These are phyloP conservation scores for Nitzschia palea DNA, from an alignment of 108 stramenopile genomes.

Conservation along the genomic window DNA sequence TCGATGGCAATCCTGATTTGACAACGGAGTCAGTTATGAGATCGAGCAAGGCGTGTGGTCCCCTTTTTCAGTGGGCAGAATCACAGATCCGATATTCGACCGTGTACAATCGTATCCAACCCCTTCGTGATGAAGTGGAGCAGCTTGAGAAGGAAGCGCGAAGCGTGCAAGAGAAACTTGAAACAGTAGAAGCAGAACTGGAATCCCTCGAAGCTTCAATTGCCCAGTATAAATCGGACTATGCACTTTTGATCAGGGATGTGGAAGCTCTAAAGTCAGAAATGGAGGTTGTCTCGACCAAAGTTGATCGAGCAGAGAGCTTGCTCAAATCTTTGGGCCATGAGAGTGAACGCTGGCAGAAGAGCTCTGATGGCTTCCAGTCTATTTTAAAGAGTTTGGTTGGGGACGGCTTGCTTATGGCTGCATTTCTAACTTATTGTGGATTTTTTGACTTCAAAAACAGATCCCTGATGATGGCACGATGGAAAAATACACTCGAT, in stretches of 20 bases:
- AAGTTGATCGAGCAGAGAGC: conserved; percentile 93
- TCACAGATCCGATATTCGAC: conserved; percentile 93
- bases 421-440: conserved; percentile 93
- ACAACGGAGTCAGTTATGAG: conserved; percentile 62
- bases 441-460: conserved; percentile 92
- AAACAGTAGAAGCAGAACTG: conserved; percentile 79
- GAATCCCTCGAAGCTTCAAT: conserved; percentile 87
- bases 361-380: conserved; percentile 86
- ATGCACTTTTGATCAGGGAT: conserved; percentile 93
- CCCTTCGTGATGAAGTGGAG: conserved; percentile 95
- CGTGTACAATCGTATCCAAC: conserved; percentile 94
- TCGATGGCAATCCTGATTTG: conserved; percentile 77
- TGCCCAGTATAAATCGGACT: conserved; percentile 93
- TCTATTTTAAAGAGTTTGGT: conserved; percentile 81
- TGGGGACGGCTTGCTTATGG: conserved; percentile 91
- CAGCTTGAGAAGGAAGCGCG: conserved; percentile 76
- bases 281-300: conserved; percentile 90
- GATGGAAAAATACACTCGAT: conserved; percentile 80
- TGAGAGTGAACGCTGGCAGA: conserved; percentile 97
- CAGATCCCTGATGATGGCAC: conserved; percentile 60
- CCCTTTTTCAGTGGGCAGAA: conserved; percentile 95
- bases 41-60: conserved; percentile 94
- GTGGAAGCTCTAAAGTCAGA: conserved; percentile 95
- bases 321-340: conserved; percentile 89
- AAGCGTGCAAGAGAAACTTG: conserved; percentile 73